A percentile compares a stretch with the other conserved stretches of the same genome.
Conservation (phyloP, 2,329 filamentous ascomycete species). For the Arthrobotrys sphaeroides region DNA sequence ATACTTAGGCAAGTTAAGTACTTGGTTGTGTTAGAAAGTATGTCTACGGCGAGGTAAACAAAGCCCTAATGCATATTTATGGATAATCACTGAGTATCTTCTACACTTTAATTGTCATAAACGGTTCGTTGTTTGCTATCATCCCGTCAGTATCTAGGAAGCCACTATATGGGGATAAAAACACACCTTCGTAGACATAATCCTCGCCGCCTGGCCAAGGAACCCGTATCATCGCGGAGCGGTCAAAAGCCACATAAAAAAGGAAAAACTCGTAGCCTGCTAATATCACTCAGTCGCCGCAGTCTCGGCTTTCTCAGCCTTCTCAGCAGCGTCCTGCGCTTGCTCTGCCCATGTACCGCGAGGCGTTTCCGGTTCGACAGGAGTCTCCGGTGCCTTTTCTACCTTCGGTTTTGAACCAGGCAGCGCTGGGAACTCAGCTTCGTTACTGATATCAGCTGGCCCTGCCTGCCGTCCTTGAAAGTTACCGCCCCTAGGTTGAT, state of each 20-base stretch:
- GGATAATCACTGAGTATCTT: too few relatives aligned
- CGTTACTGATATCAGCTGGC: slow-evolving; percentile 43
- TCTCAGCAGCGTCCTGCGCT: slow-evolving; percentile 50
- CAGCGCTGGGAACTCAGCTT: slow-evolving; percentile 51
- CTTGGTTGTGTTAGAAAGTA: too few relatives aligned
- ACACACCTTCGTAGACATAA: background rate
- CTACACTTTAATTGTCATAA: too few relatives aligned
- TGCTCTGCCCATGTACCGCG: slow-evolving; percentile 51
- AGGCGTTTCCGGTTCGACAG: slow-evolving; percentile 38
- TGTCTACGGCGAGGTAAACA: too few relatives aligned
- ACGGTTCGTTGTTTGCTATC: too few relatives aligned
- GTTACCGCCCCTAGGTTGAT: background rate
- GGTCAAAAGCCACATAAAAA: background rate
- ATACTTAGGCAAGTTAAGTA: too few relatives aligned
- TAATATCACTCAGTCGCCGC: slow-evolving; percentile 7
- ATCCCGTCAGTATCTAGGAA: too few relatives aligned
- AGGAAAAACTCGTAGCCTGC: background rate
- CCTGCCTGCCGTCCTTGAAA: background rate
- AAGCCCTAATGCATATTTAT: too few relatives aligned
- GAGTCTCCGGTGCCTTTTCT: slow-evolving; percentile 36
- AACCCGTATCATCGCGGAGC: background rate
- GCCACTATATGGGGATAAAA: background rate
- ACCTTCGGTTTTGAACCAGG: slow-evolving; percentile 39
- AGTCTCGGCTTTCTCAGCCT: slow-evolving; percentile 28
- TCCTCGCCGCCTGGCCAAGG: background rate